These are phyloP conservation scores for Neofusicoccum kwambonambiense DNA, from an alignment of 2,329 filamentous ascomycete genomes.

Conservation along the genomic window DNA sequence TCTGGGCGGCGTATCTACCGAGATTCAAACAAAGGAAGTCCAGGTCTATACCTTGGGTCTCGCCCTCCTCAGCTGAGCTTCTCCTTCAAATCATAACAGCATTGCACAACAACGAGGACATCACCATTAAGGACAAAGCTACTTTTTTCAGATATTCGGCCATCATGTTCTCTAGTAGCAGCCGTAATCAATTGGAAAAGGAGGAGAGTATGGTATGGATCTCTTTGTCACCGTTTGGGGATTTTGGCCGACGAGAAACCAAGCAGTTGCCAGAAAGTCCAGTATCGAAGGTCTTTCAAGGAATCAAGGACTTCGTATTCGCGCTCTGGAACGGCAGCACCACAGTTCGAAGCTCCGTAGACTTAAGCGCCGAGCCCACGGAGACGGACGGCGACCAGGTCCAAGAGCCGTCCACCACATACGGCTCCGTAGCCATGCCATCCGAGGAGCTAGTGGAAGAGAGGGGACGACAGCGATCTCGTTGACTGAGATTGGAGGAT, in stretches of 20 bases:
- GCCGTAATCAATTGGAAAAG: neutral
- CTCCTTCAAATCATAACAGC: neutral
- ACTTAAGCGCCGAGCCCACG: neutral
- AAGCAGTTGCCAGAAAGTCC: neutral
- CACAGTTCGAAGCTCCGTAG: neutral
- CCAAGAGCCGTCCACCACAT: too few relatives aligned
- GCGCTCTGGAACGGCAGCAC: neutral
- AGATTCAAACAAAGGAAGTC: too few relatives aligned
- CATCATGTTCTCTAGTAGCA: slow-evolving; percentile 10
- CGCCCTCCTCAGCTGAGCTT: too few relatives aligned
- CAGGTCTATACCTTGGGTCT: too few relatives aligned
- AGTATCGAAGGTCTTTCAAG: neutral
- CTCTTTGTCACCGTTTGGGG: neutral
- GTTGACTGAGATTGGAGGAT: too few relatives aligned
- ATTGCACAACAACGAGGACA: neutral
- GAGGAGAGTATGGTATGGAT: neutral
- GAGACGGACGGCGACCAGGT: neutral
- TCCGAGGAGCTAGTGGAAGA: too few relatives aligned
- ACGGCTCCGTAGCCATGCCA: too few relatives aligned
- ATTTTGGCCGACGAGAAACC: neutral
- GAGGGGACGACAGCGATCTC: too few relatives aligned
- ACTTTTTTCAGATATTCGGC: too few relatives aligned
- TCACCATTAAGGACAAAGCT: neutral
- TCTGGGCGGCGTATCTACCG: too few relatives aligned
- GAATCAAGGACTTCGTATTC: neutral